phyloP scores from a whole-genome alignment of 495 filamentous ascomycete genomes.

The Geopyxis carbonaria region DNA sequence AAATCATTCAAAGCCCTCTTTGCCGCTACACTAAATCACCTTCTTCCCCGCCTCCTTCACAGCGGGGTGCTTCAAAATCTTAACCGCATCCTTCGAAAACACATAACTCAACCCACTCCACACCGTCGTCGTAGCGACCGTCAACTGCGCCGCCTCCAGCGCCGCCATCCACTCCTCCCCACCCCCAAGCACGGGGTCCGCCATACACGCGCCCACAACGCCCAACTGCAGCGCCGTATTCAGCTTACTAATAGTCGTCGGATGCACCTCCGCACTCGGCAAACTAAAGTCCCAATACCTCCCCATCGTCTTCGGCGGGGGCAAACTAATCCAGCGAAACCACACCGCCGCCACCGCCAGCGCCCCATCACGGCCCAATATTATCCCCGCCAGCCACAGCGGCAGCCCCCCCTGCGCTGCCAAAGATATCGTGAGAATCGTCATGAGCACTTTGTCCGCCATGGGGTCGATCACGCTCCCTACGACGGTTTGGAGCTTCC shows the following conservation, averaged over 20 bases:
- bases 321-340: slow-evolving; percentile 84
- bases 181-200: slow-evolving; percentile 46
- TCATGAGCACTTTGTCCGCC: slow-evolving; percentile 94
- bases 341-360: slow-evolving; percentile 82
- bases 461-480: slow-evolving; percentile 94
- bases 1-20: no score
- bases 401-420: slow-evolving; percentile 68
- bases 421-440: slow-evolving; percentile 64
- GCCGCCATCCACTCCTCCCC: slow-evolving; percentile 31
- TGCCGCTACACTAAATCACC: no score
- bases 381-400: slow-evolving; percentile 72
- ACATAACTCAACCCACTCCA: slow-evolving; percentile 76
- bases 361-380: slow-evolving; percentile 77
- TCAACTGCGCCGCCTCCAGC: slow-evolving; percentile 55
- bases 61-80: slow-evolving; percentile 45
- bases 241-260: slow-evolving; percentile 72
- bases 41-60: no score
- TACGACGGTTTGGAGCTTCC: slow-evolving; percentile 79
- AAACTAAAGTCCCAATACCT: slow-evolving; percentile 98
- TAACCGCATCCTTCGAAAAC: slow-evolving; percentile 64
- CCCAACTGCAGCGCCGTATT: slow-evolving; percentile 70
- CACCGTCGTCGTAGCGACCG: slow-evolving; percentile 64
- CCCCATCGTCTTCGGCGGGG: slow-evolving; percentile 74
- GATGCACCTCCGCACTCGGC: slow-evolving; percentile 80
- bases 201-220: slow-evolving; percentile 60